Conservation (phyloP, 73 alveolate species). For the Tetrahymena elliotti region DNA sequence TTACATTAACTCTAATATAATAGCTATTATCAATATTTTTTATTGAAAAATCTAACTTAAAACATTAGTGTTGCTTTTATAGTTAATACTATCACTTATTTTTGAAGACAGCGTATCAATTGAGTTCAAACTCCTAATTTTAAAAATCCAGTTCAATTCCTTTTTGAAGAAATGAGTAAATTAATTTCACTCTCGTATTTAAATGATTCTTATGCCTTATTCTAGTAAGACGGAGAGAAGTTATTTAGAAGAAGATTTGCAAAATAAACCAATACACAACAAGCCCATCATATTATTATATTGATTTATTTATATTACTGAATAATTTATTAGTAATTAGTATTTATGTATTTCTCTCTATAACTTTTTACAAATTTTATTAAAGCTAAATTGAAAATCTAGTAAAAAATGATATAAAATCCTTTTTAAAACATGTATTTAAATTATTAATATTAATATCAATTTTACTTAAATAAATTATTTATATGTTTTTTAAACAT, state of each 20-base stretch:
- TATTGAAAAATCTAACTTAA: neutral
- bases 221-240: neutral
- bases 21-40: neutral
- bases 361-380: too few species aligned
- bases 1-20: neutral
- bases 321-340: too few species aligned
- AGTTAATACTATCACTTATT: neutral
- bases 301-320: too few species aligned
- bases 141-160: neutral
- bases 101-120: neutral
- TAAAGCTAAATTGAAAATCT: too few species aligned
- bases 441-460: too few species aligned
- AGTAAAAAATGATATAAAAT: too few species aligned
- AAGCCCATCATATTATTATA: too few species aligned
- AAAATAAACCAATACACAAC: neutral
- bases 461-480: neutral
- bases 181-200: neutral
- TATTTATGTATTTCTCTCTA: too few species aligned
- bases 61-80: neutral
- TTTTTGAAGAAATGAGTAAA: neutral
- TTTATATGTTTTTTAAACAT: too few species aligned
- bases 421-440: too few species aligned
- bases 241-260: too few species aligned
- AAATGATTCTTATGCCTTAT: neutral
- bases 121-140: neutral